Conservation (phyloP, 331 rosid genomes). For the Spiraea crenata region DNA sequence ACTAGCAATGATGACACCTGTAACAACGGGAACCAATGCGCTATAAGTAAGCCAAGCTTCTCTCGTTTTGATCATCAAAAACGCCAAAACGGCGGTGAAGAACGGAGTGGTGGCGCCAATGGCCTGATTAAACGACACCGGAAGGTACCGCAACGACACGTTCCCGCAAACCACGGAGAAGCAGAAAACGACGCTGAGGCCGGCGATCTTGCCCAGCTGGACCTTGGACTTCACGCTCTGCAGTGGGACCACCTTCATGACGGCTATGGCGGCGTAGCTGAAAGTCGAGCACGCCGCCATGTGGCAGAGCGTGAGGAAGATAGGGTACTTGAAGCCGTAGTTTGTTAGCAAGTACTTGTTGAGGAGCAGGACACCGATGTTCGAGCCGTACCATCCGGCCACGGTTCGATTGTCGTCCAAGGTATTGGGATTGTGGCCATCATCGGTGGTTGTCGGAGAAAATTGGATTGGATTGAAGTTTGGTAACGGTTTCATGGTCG, state of each 20-base stretch:
- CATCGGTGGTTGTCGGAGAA: background rate
- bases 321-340: slow-evolving; percentile 28
- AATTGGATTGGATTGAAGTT: no score
- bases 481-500: background rate
- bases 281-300: slow-evolving; percentile 21
- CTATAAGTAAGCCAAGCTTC: slow-evolving; percentile 23
- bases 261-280: slow-evolving; percentile 20
- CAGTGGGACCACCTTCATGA: no score
- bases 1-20: slow-evolving; percentile 28
- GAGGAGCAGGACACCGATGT: slow-evolving; percentile 25
- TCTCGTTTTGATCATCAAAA: slow-evolving; percentile 18
- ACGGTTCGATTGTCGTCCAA: slow-evolving; percentile 22
- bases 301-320: slow-evolving; percentile 28
- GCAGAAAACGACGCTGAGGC: slow-evolving; percentile 23
- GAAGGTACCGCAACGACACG: slow-evolving; percentile 22
- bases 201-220: slow-evolving; percentile 23
- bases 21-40: slow-evolving; percentile 22
- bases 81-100: slow-evolving; percentile 23
- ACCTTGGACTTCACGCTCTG: slow-evolving; percentile 8
- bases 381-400: slow-evolving; percentile 23
- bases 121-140: slow-evolving; percentile 31
- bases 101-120: slow-evolving; percentile 23
- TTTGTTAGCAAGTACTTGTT: slow-evolving; percentile 29
- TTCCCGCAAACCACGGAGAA: slow-evolving; percentile 28
- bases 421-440: background rate